Base-by-base conservation (phyloP, 345 rosid genomes). In the Eutrema heterophyllum region DNA sequence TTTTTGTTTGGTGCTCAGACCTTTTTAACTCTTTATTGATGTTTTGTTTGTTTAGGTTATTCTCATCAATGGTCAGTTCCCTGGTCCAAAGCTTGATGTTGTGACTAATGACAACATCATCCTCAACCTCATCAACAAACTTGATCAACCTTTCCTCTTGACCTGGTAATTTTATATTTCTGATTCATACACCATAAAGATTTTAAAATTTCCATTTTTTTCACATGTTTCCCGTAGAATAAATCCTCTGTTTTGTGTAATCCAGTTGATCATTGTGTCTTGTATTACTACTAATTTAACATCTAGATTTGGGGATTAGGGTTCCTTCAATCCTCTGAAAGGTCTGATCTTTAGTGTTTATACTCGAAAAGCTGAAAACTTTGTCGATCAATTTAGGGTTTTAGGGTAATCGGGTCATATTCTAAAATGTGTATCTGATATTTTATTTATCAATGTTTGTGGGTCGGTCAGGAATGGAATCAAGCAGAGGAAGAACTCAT, bases 61-160 rank as follows among this genome's bases (percentile, higher is more conserved):
- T 29, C 97, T 95, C 55, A 89, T 95, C 86, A 95, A 95, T 82
- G 95, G 91, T 54, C 97, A 95, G 73, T 91, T 95, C 70, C 97
- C 99, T 79, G 97, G 99, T 69, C 99, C 99, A 10, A 86, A 71
- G 62, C 94, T 95, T 80, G 97, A 89, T 16, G 95, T 88, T 68
- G 92, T 91, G 73, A 95, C 97, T 27, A 95, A 95, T 72, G 91
- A 95, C 79, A 95, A 95, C 83, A 82, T 95, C 38, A 72, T 95
- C 49, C 93, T 95, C 64, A 91, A 94, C 65, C 92, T 95, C 83
- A 76, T 89, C 64, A 95, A 95, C 80, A 95, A 91, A 81, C 90
- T 95, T 16, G 99, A 95, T 66, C 86, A 89, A 78, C 97, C 99
- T 73, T 87, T 94, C 77, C 97, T 95, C 73, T 77, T 91, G 68